A percentile compares a stretch with the other conserved stretches of the same genome.
Evolutionary conservation across 805 yeast genomes (phyloP).

Genomic region (Ogataea ganodermae): DNA sequence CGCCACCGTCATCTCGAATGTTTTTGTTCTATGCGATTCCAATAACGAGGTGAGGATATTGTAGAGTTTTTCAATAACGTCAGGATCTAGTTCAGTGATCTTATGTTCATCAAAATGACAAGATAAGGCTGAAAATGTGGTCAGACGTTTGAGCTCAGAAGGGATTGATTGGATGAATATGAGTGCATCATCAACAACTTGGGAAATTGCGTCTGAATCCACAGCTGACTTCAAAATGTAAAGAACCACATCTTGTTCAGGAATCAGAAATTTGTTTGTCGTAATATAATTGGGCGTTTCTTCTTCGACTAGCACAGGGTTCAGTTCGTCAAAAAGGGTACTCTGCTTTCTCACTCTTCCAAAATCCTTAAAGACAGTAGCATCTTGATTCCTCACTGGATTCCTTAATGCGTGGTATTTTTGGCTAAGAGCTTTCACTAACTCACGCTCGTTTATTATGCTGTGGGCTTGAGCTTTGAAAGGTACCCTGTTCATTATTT

Average conservation of each 20-base stretch:
- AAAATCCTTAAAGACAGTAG: conserved; percentile 10
- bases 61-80: conserved; percentile 15
- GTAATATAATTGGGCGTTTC: not conserved
- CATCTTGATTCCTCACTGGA: not conserved
- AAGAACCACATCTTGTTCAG: conserved; percentile 2
- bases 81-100: conserved; percentile 1
- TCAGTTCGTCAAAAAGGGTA: not conserved
- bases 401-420: too few species aligned
- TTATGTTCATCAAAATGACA: conserved; percentile 10
- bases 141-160: conserved; percentile 18
- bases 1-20: conserved; percentile 42
- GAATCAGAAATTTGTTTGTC: too few species aligned
- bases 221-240: conserved; percentile 9
- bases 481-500: not conserved
- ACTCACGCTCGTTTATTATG: conserved; percentile 1
- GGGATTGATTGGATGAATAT: conserved; percentile 8
- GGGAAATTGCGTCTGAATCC: not conserved
- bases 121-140: conserved; percentile 17
- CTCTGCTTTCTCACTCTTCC: conserved; percentile 17
- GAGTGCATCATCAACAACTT: conserved; percentile 12
- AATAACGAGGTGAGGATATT: conserved; percentile 18
- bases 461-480: not conserved
- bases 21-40: conserved; percentile 31
- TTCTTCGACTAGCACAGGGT: not conserved
- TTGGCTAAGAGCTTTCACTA: not conserved